Evolutionary conservation across 2,329 filamentous ascomycete species (phyloP).

Genomic region (Fusarium longipes): DNA sequence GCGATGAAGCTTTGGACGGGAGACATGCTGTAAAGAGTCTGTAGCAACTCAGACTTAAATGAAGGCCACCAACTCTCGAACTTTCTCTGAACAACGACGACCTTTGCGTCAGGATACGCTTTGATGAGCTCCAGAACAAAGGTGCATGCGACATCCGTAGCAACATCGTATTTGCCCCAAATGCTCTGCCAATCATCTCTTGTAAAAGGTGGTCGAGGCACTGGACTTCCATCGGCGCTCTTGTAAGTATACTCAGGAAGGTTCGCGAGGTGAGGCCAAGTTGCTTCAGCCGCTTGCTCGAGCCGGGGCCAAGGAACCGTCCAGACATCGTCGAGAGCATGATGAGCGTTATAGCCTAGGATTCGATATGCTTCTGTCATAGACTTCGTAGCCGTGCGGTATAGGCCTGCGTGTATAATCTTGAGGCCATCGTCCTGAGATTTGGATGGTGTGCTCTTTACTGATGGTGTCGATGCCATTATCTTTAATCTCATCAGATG

Average conservation of each 20-base stretch:
- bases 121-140: conserved; percentile 13
- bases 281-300: conserved; percentile 21
- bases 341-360: conserved; percentile 5
- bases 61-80: conserved; percentile 24
- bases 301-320: neutral
- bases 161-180: conserved; percentile 18
- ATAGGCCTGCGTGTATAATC: conserved; percentile 11
- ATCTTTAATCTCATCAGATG: rapidly evolving
- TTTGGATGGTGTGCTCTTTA: rapidly evolving
- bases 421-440: neutral
- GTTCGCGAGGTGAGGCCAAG: conserved; percentile 7
- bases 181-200: neutral
- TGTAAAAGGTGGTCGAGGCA: neutral
- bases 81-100: neutral
- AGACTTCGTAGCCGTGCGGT: conserved; percentile 13
- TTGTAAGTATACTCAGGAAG: conserved; percentile 3
- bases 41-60: neutral
- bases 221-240: neutral
- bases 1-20: neutral
- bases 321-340: neutral
- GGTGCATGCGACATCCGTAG: conserved; percentile 1
- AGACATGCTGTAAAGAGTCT: neutral
- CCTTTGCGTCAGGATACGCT: conserved; percentile 17
- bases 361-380: conserved; percentile 17
- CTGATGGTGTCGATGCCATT: neutral